phyloP scores from a whole-genome alignment of 1,284 basidiomycete species.

The Pseudozyma tsukubaensis region DNA sequence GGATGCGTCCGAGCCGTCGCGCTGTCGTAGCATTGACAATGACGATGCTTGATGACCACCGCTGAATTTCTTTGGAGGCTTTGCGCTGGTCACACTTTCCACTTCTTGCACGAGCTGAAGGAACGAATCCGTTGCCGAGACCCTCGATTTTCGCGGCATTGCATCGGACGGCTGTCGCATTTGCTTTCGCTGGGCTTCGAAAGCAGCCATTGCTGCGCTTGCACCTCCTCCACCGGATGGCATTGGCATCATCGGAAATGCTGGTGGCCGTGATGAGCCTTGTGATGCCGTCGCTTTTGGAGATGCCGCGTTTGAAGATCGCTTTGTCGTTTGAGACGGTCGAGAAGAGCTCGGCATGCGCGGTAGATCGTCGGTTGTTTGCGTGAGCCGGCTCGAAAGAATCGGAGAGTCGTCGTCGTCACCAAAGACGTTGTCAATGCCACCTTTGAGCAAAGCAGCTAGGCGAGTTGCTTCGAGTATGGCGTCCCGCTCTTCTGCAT shows the following conservation, averaged over 20 bases:
- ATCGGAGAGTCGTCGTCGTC: conserved; percentile 1
- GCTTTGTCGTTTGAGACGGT: neutral
- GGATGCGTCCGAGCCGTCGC: neutral
- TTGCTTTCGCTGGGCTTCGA: conserved; percentile 29
- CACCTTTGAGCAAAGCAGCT: conserved; percentile 24
- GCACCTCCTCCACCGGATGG: conserved; percentile 7
- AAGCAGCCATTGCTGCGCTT: conserved; percentile 36
- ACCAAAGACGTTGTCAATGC: conserved; percentile 8
- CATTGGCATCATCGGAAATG: conserved; percentile 20
- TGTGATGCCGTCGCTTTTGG: neutral
- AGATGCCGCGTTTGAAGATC: neutral
- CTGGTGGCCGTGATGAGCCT: neutral
- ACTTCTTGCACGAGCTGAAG: neutral
- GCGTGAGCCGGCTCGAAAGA: neutral
- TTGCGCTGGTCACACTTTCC: neutral
- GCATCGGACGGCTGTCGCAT: conserved; percentile 3
- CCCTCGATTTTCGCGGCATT: neutral
- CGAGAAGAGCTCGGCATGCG: conserved; percentile 11
- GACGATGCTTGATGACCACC: too few species aligned
- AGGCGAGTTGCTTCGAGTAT: conserved; percentile 19
- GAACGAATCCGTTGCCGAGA: neutral
- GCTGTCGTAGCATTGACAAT: neutral
- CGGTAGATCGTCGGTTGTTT: conserved; percentile 13
- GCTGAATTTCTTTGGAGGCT: neutral
- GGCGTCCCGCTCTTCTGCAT: conserved; percentile 21